Base-by-base conservation (phyloP, 768 basidiomycete species). In the Rhodotorula taiwanensis region DNA sequence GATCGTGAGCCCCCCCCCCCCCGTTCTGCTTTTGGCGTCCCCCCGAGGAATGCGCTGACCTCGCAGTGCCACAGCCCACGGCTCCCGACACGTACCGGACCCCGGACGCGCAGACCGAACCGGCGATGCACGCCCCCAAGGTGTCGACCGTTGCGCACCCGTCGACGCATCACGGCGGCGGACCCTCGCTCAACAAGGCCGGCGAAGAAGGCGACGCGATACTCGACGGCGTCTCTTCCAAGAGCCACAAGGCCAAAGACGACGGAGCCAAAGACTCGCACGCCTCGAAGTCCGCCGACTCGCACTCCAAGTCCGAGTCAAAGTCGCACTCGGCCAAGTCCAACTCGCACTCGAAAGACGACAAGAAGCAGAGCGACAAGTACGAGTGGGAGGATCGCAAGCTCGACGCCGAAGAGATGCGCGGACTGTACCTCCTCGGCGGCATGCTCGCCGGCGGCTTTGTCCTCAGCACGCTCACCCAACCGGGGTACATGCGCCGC, bases 31-130 rank as follows among this genome's bases (percentile, higher is more conserved):
- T 13, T n/a, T n/a, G n/a, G n/a, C n/a, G n/a, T n/a, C n/a, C n/a
- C n/a, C n/a, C 14, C 30, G 5, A 18, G 8, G 20, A 20, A 5
- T 25, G 21, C 18, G 49, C 28, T 5, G 30, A 14, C 4, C 31
- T 21, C 18, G 20, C 49, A 3, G n/a, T 41, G 15, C 47, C 28
- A 21, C 47, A 49, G 55, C 55, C 55, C 20, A 49, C 36, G 34
- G 55, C 47, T 5, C 55, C 55, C 34, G 55, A 57, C 47, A 28
- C 47, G n/a, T 57, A 41, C 51, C 51, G 45, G 27, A 14, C 31
- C 25, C 13, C 30, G 44, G 23, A 25, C 52, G 36, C 49, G 16
- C n/a, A 33, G 11, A 14, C 33, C 16, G 27, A 27, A 5, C 21
- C 13, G 10, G 11, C 45, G 14, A 4, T 25, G 31, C 47, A 45